Conservation (phyloP, 192 early-diverging fungal genomes). For the Lobulomyces angularis region DNA sequence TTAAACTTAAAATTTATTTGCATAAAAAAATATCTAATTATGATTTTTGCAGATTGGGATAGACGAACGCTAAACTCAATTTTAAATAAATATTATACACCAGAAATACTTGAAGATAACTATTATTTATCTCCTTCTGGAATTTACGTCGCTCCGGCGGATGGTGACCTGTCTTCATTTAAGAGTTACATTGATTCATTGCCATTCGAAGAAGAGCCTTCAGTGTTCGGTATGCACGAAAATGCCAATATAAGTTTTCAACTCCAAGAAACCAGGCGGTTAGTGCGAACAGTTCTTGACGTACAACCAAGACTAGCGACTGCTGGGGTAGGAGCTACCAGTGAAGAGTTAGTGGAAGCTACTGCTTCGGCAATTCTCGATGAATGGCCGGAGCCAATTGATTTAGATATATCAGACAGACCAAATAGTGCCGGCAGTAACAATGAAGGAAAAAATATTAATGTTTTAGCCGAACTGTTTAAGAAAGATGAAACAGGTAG, state of each 20-base stretch:
- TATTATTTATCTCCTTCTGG: constrained; percentile 40
- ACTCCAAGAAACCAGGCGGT: constrained; percentile 38
- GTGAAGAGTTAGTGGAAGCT: constrained; percentile 36
- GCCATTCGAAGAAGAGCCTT: constrained; percentile 47
- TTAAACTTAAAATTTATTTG: too few relatives aligned
- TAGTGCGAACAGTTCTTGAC: constrained; percentile 41
- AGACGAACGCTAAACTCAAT: constrained; percentile 37
- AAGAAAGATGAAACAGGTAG: constrained; percentile 33
- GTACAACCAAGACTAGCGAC: constrained; percentile 41
- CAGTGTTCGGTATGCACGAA: constrained; percentile 55
- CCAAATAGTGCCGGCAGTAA: constrained; percentile 9
- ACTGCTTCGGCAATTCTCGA: constrained; percentile 34
- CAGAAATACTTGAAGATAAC: constrained; percentile 29
- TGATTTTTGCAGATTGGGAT: too few relatives aligned
- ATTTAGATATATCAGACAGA: constrained; percentile 22
- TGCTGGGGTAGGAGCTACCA: constrained; percentile 19
- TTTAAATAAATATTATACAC: constrained; percentile 35
- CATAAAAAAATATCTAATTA: too few relatives aligned
- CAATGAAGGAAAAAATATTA: too few relatives aligned
- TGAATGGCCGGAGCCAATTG: constrained; percentile 26
- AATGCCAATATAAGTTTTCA: constrained; percentile 56
- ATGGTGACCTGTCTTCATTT: constrained; percentile 32
- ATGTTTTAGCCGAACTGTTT: constrained; percentile 33
- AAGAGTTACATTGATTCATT: constrained; percentile 39
- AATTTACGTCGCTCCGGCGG: constrained; percentile 40